A percentile compares a stretch with the other conserved stretches of the same genome.
phyloP scores from a whole-genome alignment of 192 early-diverging fungal genomes.

The Geosiphon pyriformis region DNA sequence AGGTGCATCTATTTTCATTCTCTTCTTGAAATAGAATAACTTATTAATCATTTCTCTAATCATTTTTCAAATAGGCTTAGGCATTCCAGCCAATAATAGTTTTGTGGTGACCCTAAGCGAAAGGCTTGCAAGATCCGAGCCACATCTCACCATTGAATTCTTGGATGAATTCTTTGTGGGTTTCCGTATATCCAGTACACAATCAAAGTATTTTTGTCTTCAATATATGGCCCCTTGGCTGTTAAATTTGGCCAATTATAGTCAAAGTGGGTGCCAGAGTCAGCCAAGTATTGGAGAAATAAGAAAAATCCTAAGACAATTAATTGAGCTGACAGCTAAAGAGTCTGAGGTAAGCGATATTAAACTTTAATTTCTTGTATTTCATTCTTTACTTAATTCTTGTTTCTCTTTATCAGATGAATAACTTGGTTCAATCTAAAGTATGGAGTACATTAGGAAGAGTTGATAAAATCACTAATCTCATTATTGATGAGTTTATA shows the following conservation, averaged over 20 bases:
- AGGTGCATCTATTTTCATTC: conserved; percentile 28
- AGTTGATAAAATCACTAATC: conserved; percentile 72
- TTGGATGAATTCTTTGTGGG: conserved; percentile 78
- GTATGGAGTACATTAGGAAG: conserved; percentile 79
- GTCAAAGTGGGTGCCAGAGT: conserved; percentile 37
- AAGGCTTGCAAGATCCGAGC: conserved; percentile 67
- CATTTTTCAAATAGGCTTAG: conserved; percentile 49
- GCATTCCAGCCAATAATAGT: conserved; percentile 83
- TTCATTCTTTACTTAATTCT: conserved; percentile 8
- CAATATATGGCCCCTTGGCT: conserved; percentile 93
- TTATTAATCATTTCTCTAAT: neutral
- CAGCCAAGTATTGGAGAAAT: conserved; percentile 52
- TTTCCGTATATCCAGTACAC: conserved; percentile 65
- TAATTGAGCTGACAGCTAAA: conserved; percentile 79
- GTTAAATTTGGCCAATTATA: conserved; percentile 64
- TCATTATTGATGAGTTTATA: conserved; percentile 76
- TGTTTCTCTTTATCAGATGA: conserved; percentile 47
- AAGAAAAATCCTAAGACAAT: conserved; percentile 64
- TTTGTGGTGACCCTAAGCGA: conserved; percentile 81
- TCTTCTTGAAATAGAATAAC: neutral
- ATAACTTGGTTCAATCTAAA: conserved; percentile 74
- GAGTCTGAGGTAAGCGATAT: conserved; percentile 54
- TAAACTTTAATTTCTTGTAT: neutral
- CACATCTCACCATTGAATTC: conserved; percentile 83
- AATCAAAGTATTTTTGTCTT: conserved; percentile 71